Percentiles rank a stretch among this genome's conserved stretches.
Conservation (phyloP, 2,329 filamentous ascomycete species). For the Claviceps purpurea region DNA sequence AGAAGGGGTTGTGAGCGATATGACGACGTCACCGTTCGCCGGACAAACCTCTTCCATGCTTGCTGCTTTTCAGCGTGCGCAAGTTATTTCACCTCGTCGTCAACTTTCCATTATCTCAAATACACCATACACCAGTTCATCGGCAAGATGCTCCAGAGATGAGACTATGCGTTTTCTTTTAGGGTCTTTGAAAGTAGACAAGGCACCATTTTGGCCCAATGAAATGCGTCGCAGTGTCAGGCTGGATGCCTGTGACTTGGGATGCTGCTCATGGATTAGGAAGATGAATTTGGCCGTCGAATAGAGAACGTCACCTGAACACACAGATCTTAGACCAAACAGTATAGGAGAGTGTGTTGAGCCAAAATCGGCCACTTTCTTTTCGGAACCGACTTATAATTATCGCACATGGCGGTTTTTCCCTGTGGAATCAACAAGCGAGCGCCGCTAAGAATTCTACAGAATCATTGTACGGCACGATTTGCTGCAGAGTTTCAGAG, state of each 20-base stretch:
- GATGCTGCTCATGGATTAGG: no score
- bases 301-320: no score
- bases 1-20: constrained; percentile 39
- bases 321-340: no score
- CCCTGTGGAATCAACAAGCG: not conserved
- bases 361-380: constrained; percentile 38
- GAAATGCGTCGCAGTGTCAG: no score
- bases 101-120: no score
- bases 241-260: no score
- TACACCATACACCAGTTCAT: no score
- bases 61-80: constrained; percentile 20
- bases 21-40: constrained; percentile 22
- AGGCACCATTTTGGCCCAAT: no score
- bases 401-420: constrained; percentile 18
- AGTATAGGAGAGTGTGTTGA: constrained; percentile 25
- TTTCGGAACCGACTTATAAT: constrained; percentile 26
- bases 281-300: no score
- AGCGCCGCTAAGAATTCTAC: not conserved
- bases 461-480: not conserved
- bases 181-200: no score
- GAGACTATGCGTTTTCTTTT: no score
- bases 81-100: constrained; percentile 27
- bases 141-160: no score
- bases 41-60: constrained; percentile 34
- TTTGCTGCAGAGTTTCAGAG: not conserved